Conservation (phyloP, 441 rosid species). For the Adansonia gregorii region DNA sequence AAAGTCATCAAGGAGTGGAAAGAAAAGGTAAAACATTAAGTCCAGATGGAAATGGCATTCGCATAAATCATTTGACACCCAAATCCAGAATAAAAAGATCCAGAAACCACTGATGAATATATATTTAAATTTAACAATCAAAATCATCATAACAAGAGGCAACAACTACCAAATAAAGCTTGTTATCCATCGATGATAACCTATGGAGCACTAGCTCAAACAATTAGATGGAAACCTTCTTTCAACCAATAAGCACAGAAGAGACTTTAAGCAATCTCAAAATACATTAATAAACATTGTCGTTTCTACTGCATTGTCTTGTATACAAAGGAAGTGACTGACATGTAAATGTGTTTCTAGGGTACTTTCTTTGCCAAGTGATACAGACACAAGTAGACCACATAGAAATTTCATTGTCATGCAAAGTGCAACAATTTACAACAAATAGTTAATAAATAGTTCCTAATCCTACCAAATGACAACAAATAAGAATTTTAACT, state of each 20-base stretch:
- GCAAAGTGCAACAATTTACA: neutral
- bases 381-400: neutral
- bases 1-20: constrained; percentile 2
- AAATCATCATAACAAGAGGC: neutral
- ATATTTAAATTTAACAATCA: neutral
- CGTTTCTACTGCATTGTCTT: neutral
- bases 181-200: neutral
- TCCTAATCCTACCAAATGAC: neutral
- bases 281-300: neutral
- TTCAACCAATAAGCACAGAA: neutral
- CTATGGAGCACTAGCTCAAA: neutral
- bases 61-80: neutral
- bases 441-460: neutral
- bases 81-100: neutral
- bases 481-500: constrained; percentile 7
- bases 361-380: neutral
- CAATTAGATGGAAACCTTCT: neutral
- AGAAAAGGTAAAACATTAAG: neutral
- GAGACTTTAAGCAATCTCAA: neutral
- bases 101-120: neutral
- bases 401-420: constrained; percentile 18
- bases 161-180: neutral
- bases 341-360: neutral
- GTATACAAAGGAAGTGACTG: neutral
- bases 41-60: neutral